Percentiles rank a stretch among this genome's conserved stretches.
Conservation (phyloP, 2,329 filamentous ascomycete species). For the Fusarium sp. region DNA sequence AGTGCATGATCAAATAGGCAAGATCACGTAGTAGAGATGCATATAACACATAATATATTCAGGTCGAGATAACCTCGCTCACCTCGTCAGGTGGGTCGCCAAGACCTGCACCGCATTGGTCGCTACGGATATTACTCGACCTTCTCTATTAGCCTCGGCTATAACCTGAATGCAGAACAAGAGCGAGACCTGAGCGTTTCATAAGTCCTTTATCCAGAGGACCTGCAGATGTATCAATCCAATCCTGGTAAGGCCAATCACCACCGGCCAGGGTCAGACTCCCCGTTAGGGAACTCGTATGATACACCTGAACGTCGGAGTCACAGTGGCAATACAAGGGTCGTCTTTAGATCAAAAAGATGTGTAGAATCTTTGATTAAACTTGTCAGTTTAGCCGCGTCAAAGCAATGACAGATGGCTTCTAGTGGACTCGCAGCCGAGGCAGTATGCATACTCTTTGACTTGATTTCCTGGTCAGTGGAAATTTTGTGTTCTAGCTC, state of each 20-base stretch:
- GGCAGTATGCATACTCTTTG: background rate
- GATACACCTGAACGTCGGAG: background rate
- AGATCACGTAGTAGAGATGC: background rate
- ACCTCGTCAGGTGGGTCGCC: background rate
- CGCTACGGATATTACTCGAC: background rate
- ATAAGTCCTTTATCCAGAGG: background rate
- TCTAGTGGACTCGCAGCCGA: background rate
- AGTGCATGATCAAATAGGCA: background rate
- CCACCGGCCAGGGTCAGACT: background rate
- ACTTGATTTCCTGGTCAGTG: background rate
- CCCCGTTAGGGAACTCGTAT: background rate
- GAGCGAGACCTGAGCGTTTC: slow-evolving; percentile 1
- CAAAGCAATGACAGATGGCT: background rate
- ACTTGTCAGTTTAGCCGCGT: background rate
- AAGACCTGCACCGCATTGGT: background rate
- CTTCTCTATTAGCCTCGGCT: background rate
- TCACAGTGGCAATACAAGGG: slow-evolving; percentile 1
- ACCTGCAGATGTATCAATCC: background rate
- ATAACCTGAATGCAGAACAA: background rate
- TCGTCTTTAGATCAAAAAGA: background rate
- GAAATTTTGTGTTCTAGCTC: slow-evolving; percentile 7
- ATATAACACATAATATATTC: background rate
- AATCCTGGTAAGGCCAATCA: background rate
- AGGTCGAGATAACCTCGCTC: background rate
- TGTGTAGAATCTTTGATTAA: background rate